Percentiles rank a stretch among this genome's conserved stretches.
These are phyloP conservation scores for Purpureocillium takamizusanense DNA, from an alignment of 2,329 filamentous ascomycete genomes.

Conservation along the genomic window DNA sequence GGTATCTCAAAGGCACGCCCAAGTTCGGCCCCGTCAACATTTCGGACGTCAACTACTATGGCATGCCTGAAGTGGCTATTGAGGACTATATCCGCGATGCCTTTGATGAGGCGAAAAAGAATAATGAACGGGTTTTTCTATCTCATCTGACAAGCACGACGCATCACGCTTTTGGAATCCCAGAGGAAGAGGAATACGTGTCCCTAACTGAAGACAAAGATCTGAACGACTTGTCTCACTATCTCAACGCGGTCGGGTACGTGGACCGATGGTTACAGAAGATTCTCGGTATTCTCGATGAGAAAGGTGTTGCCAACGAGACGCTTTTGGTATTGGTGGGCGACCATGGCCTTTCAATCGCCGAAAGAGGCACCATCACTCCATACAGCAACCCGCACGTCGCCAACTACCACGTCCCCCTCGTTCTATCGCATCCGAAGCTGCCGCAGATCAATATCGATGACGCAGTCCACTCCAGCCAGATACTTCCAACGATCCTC, in stretches of 20 bases:
- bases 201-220: slow-evolving; percentile 11
- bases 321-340: slow-evolving; percentile 21
- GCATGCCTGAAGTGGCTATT: slow-evolving; percentile 20
- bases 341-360: slow-evolving; percentile 21
- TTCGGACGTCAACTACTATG: slow-evolving; percentile 22
- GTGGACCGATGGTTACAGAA: slow-evolving; percentile 12
- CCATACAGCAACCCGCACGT: slow-evolving; percentile 22
- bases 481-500: slow-evolving; percentile 18
- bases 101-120: slow-evolving; percentile 17
- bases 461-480: slow-evolving; percentile 20
- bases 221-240: slow-evolving; percentile 19
- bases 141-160: slow-evolving; percentile 24
- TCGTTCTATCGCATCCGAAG: slow-evolving; percentile 21
- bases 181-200: slow-evolving; percentile 13
- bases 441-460: slow-evolving; percentile 21
- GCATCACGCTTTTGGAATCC: slow-evolving; percentile 21
- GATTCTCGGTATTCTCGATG: slow-evolving; percentile 18
- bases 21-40: slow-evolving; percentile 17
- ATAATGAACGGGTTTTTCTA: slow-evolving; percentile 20
- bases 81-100: slow-evolving; percentile 22
- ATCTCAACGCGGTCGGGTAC: slow-evolving; percentile 17
- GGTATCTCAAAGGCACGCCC: slow-evolving; percentile 19
- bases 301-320: slow-evolving; percentile 20
- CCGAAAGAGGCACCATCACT: slow-evolving; percentile 19
- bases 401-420: slow-evolving; percentile 22